phyloP scores from a whole-genome alignment of 225 moss, liverwort and hornwort species.

The Sphagnum contortum region DNA sequence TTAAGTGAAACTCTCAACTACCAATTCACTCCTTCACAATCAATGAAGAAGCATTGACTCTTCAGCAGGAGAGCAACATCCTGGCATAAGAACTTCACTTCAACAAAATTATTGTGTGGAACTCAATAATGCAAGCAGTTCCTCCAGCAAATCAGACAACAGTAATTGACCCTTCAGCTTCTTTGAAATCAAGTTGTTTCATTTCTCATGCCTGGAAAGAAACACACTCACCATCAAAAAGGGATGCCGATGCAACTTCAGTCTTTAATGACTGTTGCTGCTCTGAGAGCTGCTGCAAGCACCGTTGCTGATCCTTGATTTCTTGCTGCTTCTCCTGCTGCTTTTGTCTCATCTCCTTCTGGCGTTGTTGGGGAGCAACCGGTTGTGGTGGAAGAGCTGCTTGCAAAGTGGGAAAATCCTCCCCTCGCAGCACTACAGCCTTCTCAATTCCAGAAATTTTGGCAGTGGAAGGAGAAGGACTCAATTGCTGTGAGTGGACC shows the following conservation, averaged over 20 bases:
- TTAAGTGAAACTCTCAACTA: too few relatives aligned
- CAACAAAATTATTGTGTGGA: too few relatives aligned
- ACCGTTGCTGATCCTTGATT: slow-evolving; percentile 89
- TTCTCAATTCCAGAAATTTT: slow-evolving; percentile 53
- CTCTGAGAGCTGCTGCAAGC: slow-evolving; percentile 79
- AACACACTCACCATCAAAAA: slow-evolving; percentile 47
- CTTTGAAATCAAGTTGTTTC: too few relatives aligned
- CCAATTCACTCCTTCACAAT: too few relatives aligned
- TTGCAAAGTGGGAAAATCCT: slow-evolving; percentile 96
- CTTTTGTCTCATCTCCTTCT: slow-evolving; percentile 83
- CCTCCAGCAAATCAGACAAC: too few relatives aligned
- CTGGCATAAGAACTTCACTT: too few relatives aligned
- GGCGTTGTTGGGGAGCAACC: slow-evolving; percentile 56
- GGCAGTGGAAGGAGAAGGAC: slow-evolving; percentile 17
- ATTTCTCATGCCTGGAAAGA: too few relatives aligned
- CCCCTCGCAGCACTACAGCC: slow-evolving; percentile 92
- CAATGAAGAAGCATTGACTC: too few relatives aligned
- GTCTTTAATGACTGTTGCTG: slow-evolving; percentile 55
- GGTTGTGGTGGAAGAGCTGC: slow-evolving; percentile 82
- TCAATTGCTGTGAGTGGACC: slow-evolving; percentile 54
- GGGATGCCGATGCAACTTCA: slow-evolving; percentile 63
- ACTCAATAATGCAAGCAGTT: too few relatives aligned
- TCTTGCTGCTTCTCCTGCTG: slow-evolving; percentile 91
- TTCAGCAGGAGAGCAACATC: too few relatives aligned
- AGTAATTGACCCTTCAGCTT: too few relatives aligned